Conservation (phyloP, 2,329 filamentous ascomycete genomes). For the Tolypocladium sp. region DNA sequence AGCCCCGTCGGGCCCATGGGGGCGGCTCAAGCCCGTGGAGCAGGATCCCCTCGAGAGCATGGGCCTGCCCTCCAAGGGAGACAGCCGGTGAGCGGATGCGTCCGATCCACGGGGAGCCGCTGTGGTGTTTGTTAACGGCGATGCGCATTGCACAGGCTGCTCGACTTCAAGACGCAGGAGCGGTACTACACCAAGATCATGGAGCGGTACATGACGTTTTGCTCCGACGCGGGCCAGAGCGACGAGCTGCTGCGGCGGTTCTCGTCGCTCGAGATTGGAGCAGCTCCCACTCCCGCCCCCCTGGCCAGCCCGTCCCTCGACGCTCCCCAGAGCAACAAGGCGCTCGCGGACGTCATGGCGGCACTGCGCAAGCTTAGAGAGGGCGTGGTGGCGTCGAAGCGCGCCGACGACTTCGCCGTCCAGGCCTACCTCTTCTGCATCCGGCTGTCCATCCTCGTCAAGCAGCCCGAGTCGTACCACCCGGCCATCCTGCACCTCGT, state of each 20-base stretch:
- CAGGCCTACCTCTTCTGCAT: slow-evolving; percentile 89
- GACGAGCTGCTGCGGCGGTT: slow-evolving; percentile 70
- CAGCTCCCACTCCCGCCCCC: neutral
- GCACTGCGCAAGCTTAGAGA: slow-evolving; percentile 89
- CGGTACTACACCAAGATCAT: slow-evolving; percentile 80
- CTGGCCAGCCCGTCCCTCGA: slow-evolving; percentile 1
- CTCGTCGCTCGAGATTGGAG: slow-evolving; percentile 42
- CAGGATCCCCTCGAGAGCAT: slow-evolving; percentile 72
- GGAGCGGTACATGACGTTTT: slow-evolving; percentile 83
- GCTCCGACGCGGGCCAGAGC: slow-evolving; percentile 61
- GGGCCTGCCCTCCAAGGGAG: slow-evolving; percentile 84
- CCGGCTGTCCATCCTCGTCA: slow-evolving; percentile 69
- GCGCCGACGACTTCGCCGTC: slow-evolving; percentile 73
- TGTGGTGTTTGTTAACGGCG: neutral
- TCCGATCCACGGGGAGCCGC: neutral
- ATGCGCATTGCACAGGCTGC: slow-evolving; percentile 38
- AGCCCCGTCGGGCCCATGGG: slow-evolving; percentile 48
- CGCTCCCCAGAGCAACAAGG: slow-evolving; percentile 37
- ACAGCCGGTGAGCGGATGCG: slow-evolving; percentile 54
- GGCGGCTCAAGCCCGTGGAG: slow-evolving; percentile 62
- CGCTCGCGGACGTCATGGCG: slow-evolving; percentile 66
- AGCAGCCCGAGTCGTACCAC: slow-evolving; percentile 81
- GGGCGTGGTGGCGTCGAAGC: slow-evolving; percentile 70
- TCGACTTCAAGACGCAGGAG: slow-evolving; percentile 72
- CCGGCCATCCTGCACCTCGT: slow-evolving; percentile 78